Evolutionary conservation across 345 rosid species (phyloP), one percentile per base, ranked within the genome.

Genomic region (Brassica rapa): DNA sequence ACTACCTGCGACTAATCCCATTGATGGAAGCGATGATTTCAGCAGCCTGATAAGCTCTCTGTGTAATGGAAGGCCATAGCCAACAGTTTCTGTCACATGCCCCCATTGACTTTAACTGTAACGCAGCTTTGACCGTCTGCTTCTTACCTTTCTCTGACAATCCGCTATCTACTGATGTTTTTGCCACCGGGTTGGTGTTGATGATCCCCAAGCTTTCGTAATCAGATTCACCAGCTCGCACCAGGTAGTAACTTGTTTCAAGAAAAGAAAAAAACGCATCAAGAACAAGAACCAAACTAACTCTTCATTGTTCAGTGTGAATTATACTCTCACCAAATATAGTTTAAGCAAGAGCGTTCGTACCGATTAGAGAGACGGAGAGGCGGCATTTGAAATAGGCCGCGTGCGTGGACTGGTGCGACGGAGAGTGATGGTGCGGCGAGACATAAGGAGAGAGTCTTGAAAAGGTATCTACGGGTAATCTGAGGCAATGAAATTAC

Each of bases 1-100:
- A 5, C 12, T 53, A 87, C 97, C 97, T 94, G 72, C 96, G 86
- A 67, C 83, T 87, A 68, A 94, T 82, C 12, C 88, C 92, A 55
- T 89, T 94, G 59, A 92, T 86, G 0, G 94, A 75, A 43, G 94
- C 96, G 37, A 92, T 88, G 70, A 92, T 87, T 82, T 94, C 98
- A 23, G 94, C 97, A 65, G 98, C 92, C 69, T 94, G 96, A 77
- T 94, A 94, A 81, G 98, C 93, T 84, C 97, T 88, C 79, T 94
- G 98, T 24, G 98, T 90, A 16, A 94, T 92, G 35, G 98, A 94
- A 84, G 98, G 96, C 97, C 98, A 94, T 68, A 94, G 91, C 97
- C 98, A 94, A 77, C 98, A 94, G 70, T 83, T 87, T 9, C 66
- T 76, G 12, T 89, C 93, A 74, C 97, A 92, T n/a, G 94, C 97